Conservation (phyloP, 2,329 filamentous ascomycete genomes). For the Podosphaera aphanis region DNA sequence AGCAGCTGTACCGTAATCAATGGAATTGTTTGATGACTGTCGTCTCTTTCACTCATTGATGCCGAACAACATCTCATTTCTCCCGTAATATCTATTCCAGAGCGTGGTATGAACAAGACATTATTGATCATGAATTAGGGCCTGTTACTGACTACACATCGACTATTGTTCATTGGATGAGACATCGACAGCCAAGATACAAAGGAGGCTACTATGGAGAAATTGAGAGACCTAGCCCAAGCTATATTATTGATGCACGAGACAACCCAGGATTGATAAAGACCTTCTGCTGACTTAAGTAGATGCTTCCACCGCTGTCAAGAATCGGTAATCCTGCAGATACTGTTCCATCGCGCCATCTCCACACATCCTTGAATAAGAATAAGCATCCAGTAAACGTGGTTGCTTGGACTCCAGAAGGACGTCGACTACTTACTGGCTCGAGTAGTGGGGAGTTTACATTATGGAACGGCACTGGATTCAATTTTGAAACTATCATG, state of each 20-base stretch:
- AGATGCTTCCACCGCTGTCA: slow-evolving; percentile 75
- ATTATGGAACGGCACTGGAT: slow-evolving; percentile 93
- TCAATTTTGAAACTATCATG: slow-evolving; percentile 99
- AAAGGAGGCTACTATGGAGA: slow-evolving; percentile 50
- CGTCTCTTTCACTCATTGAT: background rate
- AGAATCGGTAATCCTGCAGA: slow-evolving; percentile 54
- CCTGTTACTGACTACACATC: slow-evolving; percentile 85
- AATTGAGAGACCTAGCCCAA: slow-evolving; percentile 61
- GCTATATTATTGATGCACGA: slow-evolving; percentile 72
- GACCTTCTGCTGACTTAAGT: slow-evolving; percentile 5
- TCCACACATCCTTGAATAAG: slow-evolving; percentile 96
- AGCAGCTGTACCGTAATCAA: background rate
- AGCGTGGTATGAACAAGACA: slow-evolving; percentile 2
- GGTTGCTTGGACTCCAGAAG: slow-evolving; percentile 92
- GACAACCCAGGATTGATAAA: background rate
- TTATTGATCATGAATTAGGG: slow-evolving; percentile 24
- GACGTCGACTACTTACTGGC: slow-evolving; percentile 70
- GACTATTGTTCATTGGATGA: slow-evolving; percentile 78
- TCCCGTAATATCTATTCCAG: slow-evolving; percentile 1
- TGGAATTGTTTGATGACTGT: background rate
- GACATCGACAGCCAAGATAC: slow-evolving; percentile 54
- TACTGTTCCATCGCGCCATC: slow-evolving; percentile 76
- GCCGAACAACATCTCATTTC: background rate
- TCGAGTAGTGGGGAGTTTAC: slow-evolving; percentile 96
- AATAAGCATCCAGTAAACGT: slow-evolving; percentile 95